These are phyloP conservation scores for Aristolochia fimbriata DNA, from an alignment of 164 flowering plant genomes.

Conservation along the genomic window DNA sequence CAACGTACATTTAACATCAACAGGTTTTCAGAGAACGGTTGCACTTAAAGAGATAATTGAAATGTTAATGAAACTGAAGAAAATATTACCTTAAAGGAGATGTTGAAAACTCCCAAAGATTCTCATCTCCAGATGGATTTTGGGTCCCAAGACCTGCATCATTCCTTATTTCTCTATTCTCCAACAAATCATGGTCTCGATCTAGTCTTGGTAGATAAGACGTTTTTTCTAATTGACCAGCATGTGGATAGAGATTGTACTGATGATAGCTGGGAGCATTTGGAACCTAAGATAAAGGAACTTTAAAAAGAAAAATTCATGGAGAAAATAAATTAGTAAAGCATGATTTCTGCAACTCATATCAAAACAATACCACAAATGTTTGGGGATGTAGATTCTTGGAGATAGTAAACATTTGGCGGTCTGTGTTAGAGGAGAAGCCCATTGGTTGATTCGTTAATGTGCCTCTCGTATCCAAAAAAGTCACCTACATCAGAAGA, in stretches of 20 bases:
- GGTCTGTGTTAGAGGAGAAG: conserved; percentile 18
- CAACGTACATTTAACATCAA: too few relatives aligned
- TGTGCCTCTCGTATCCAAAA: conserved; percentile 23
- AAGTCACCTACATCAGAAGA: conserved; percentile 40
- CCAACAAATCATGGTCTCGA: conserved; percentile 17
- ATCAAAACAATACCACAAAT: conserved; percentile 31
- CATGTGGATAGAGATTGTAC: conserved; percentile 17
- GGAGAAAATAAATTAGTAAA: not conserved
- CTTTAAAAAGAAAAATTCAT: not conserved
- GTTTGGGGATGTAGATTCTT: conserved; percentile 23
- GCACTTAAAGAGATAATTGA: not conserved
- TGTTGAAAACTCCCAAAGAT: conserved; percentile 7
- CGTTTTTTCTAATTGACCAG: conserved; percentile 17
- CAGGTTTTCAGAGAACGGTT: too few relatives aligned
- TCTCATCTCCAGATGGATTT: conserved; percentile 10
- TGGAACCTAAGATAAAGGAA: conserved; percentile 22
- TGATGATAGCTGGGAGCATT: conserved; percentile 15
- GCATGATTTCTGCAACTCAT: not conserved
- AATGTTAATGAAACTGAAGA: not conserved
- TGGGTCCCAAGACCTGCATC: conserved; percentile 13
- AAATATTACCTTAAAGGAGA: conserved; percentile 12
- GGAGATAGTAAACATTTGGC: conserved; percentile 10
- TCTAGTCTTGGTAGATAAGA: conserved; percentile 22
- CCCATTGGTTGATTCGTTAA: conserved; percentile 18
- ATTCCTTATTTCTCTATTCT: conserved; percentile 8